Base-by-base conservation (phyloP, 2,329 filamentous ascomycete species). In the Thielaviopsis euricoi region DNA sequence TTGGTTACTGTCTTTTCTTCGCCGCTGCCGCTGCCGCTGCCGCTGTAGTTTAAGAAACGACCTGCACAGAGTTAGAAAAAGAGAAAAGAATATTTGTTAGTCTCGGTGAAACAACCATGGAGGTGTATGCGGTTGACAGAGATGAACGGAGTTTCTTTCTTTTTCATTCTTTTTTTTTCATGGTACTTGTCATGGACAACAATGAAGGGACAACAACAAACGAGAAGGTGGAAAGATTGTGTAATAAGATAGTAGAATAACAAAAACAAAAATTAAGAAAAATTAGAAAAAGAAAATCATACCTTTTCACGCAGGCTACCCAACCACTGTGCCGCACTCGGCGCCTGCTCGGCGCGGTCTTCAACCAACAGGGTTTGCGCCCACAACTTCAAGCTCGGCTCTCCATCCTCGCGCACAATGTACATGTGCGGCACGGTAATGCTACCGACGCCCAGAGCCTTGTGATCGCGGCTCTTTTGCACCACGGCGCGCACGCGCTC, bases 341-440 rank as follows among this genome's bases (percentile, higher is more conserved):
- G 84, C 54, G 89, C 86, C 73, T 96, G 89, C 69, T 98, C 93
- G 58, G 91, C 89, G 63, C 91, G 79, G 71, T 98, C 93, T 71
- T 98, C 93, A 52, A 98, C 86, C 65, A 98, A 74, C 71, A 97
- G 76, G 50, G 93, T 96, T 76, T 96, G 91, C 51, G 93, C 93
- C 93, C 93, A 98, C 62, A 97, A 75, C 72, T 94, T 90, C 69
- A 98, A 74, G 66, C 87, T 91, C 33, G 93, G 93, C 73, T 98
- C 93, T 56, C 93, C 93, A 67, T 97, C 93, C 71, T 97, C 91
- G 65, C 90, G 83, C 61, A 97, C 86, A 65, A 97, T 79, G 69
- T 97, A 98, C 58, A 98, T 75, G 66, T 95, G 88, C 53, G 93
- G 93, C 61, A 94, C 82, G n/a, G 85, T 81, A 63, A 97, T 95